Base-by-base conservation (phyloP, 257 asterid species). In the Penstemon newberryi region DNA sequence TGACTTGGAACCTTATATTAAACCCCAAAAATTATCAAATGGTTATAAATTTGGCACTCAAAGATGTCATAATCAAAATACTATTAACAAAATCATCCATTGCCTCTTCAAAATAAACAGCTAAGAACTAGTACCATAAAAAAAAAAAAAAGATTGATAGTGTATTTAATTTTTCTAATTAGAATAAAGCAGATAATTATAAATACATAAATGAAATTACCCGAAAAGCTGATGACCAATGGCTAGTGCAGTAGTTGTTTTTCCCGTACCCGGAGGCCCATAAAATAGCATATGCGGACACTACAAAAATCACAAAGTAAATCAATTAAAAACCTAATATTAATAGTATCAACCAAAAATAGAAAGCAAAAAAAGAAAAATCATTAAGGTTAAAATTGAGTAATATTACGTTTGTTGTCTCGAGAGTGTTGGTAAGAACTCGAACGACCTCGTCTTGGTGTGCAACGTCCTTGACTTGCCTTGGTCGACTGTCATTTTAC, bases 381-480 rank as follows among this genome's bases (percentile, higher is more conserved):
- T 15, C 18, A 19, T 5, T 0, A 33, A 64, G 33, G 33, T 25
- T 25, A 25, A 25, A 62, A 56, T 68, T 37, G 49, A 41, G 11
- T 18, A 77, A 59, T 3, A 2, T 73, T 85, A 90, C 97, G 73
- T 88, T 90, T 4, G 95, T 71, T n/a, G 99, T 93, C 81, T 93
- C 96, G 41, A 93, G 90, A 11, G 99, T 93, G 81, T 93, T 90
- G 66, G 96, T 88, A 63, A 93, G 99, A 39, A 93, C 97, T 63
- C 97, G 89, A 79, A 93, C 97, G 62, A 93, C 97, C 79, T 93
- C 97, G 33, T 90, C 96, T 69, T 93, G 99, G 85, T 93, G 97
- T 45, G 97, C 96, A 6, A 93, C 99, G 70, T 93, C 97, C 86
- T 93, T 93, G 77, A 93, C 97, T 79, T 87, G 83, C 92, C 78